phyloP scores from a whole-genome alignment of 495 filamentous ascomycete species.

The Neurospora africana region DNA sequence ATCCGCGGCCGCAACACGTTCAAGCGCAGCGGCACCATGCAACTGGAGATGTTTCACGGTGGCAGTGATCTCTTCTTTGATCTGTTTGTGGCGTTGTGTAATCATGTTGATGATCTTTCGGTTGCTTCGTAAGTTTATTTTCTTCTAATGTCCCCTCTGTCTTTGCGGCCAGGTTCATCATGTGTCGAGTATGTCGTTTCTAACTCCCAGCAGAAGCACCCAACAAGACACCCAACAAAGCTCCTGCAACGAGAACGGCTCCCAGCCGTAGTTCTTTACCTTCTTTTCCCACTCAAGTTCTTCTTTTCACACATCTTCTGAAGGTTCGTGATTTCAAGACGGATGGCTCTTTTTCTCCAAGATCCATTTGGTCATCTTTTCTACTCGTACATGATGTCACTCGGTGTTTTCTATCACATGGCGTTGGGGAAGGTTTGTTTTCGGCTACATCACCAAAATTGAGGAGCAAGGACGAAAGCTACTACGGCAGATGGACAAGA shows the following conservation, averaged over 20 bases:
- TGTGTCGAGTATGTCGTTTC: background rate
- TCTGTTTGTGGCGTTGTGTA: conserved; percentile 84
- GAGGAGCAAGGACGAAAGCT: background rate
- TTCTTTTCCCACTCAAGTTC: background rate
- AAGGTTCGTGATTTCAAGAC: background rate
- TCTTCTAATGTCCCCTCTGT: conserved; percentile 13
- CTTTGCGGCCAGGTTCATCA: background rate
- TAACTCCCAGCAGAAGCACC: background rate
- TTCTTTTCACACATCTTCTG: background rate
- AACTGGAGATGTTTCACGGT: conserved; percentile 82
- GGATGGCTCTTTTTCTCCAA: background rate
- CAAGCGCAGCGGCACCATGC: conserved; percentile 93
- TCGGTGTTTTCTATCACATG: background rate
- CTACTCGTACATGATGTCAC: background rate
- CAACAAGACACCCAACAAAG: background rate
- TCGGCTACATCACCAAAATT: background rate
- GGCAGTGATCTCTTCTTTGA: conserved; percentile 80
- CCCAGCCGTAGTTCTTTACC: background rate
- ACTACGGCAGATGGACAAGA: background rate
- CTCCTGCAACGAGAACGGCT: background rate
- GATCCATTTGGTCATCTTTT: background rate
- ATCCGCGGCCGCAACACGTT: conserved; percentile 76
- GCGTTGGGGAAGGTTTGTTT: background rate
- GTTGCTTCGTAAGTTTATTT: conserved; percentile 31
- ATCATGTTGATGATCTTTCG: conserved; percentile 64